Conservation (phyloP, 1,284 basidiomycete species). For the Microbotryum scabiosae region DNA sequence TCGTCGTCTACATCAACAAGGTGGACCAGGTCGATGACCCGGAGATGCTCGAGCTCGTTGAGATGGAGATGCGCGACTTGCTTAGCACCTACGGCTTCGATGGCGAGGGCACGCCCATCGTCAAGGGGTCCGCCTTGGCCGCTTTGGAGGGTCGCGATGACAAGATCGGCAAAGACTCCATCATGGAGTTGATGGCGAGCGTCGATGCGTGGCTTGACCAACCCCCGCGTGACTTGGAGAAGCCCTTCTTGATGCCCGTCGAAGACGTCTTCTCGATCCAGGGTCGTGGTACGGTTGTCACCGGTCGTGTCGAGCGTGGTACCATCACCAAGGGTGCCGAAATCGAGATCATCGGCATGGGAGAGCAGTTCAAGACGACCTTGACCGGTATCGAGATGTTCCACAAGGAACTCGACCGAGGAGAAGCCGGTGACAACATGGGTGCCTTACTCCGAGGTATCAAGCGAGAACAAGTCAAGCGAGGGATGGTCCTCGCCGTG, state of each 20-base stretch:
- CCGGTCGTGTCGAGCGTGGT: slow-evolving; percentile 95
- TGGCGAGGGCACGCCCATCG: slow-evolving; percentile 91
- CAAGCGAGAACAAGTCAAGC: slow-evolving; percentile 91
- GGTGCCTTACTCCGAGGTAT: slow-evolving; percentile 92
- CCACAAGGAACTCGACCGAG: slow-evolving; percentile 98
- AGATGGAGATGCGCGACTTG: slow-evolving; percentile 99
- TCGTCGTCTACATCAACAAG: slow-evolving; percentile 99
- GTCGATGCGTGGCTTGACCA: slow-evolving; percentile 95
- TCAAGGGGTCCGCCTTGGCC: slow-evolving; percentile 93
- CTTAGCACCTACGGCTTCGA: slow-evolving; percentile 79
- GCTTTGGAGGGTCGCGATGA: slow-evolving; percentile 79
- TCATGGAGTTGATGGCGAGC: slow-evolving; percentile 73
- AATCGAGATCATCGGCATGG: slow-evolving; percentile 87
- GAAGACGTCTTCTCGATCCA: slow-evolving; percentile 99
- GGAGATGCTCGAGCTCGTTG: slow-evolving; percentile 98
- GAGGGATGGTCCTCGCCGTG: slow-evolving; percentile 83
- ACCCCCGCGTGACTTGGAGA: slow-evolving; percentile 91
- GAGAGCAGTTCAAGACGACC: slow-evolving; percentile 77
- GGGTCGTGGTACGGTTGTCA: slow-evolving; percentile 95
- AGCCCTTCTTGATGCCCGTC: slow-evolving; percentile 93
- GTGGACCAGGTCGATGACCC: slow-evolving; percentile 93
- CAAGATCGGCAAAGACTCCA: slow-evolving; percentile 72
- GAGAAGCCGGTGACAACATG: slow-evolving; percentile 99
- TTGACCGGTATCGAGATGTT: slow-evolving; percentile 91
- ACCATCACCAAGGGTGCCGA: slow-evolving; percentile 86